Conservation (phyloP, 2,329 filamentous ascomycete genomes). For the Xylaria sp. region DNA sequence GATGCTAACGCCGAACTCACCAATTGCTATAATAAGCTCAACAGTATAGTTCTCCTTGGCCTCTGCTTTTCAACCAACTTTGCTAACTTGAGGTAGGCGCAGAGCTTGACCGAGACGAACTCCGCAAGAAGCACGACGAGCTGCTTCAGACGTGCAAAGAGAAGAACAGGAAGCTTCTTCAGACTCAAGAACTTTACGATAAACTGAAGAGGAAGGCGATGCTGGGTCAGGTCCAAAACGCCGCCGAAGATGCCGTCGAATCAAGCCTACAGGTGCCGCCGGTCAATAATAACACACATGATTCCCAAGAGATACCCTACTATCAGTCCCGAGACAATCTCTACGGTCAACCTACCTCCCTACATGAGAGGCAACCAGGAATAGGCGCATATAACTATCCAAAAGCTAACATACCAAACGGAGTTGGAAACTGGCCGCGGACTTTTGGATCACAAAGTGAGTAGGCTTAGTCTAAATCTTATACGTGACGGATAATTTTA, state of each 20-base stretch:
- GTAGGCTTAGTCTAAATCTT: background rate
- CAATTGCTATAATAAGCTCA: slow-evolving; percentile 71
- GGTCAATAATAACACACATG: slow-evolving; percentile 25
- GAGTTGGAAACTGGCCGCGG: slow-evolving; percentile 33
- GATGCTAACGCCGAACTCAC: slow-evolving; percentile 81
- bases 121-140: slow-evolving; percentile 79
- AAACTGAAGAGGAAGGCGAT: slow-evolving; percentile 68
- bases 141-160: slow-evolving; percentile 73
- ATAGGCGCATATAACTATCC: slow-evolving; percentile 22
- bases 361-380: slow-evolving; percentile 25
- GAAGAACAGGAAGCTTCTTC: slow-evolving; percentile 75
- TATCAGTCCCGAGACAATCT: slow-evolving; percentile 25
- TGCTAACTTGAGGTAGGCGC: slow-evolving; percentile 56
- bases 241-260: slow-evolving; percentile 63
- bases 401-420: slow-evolving; percentile 27
- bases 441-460: slow-evolving; percentile 34
- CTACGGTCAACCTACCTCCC: slow-evolving; percentile 26
- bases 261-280: slow-evolving; percentile 52
- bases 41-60: slow-evolving; percentile 59
- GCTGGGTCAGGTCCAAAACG: slow-evolving; percentile 65
- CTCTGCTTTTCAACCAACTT: background rate
- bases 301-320: slow-evolving; percentile 31
- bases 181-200: slow-evolving; percentile 74
- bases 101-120: slow-evolving; percentile 68
- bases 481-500: background rate